These are phyloP conservation scores for Corynespora cassiicola DNA, from an alignment of 2,329 filamentous ascomycete genomes.

Conservation along the genomic window DNA sequence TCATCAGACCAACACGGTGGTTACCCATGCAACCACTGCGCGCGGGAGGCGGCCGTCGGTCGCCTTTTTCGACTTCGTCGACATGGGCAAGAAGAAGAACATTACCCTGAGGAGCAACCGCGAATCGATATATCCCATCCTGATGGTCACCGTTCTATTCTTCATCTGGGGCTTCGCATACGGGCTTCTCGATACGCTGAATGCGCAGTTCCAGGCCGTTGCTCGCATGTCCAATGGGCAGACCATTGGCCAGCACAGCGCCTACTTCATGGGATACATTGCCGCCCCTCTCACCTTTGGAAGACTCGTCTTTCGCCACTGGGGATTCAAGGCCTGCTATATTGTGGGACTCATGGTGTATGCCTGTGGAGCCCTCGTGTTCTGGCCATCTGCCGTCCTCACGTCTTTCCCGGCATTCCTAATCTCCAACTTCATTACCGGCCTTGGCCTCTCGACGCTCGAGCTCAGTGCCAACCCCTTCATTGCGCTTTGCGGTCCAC, in stretches of 20 bases:
- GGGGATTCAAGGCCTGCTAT: conserved; percentile 69
- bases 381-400: conserved; percentile 70
- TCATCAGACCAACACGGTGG: conserved; percentile 44
- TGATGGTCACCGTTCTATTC: conserved; percentile 80
- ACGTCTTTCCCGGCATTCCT: conserved; percentile 67
- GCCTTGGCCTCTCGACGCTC: conserved; percentile 64
- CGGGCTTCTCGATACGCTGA: conserved; percentile 82
- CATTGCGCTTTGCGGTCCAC: conserved; percentile 66
- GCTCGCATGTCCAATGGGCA: conserved; percentile 67
- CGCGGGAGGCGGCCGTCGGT: conserved; percentile 38
- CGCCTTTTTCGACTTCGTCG: conserved; percentile 79
- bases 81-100: conserved; percentile 70
- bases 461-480: conserved; percentile 69
- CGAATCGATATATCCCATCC: conserved; percentile 75
- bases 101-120: conserved; percentile 68
- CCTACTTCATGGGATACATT: conserved; percentile 76
- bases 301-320: conserved; percentile 60
- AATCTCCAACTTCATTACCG: conserved; percentile 69
- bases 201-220: conserved; percentile 70
- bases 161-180: conserved; percentile 92
- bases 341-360: conserved; percentile 68
- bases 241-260: conserved; percentile 70
- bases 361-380: conserved; percentile 66
- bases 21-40: conserved; percentile 29
- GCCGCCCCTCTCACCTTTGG: conserved; percentile 74